phyloP scores from a whole-genome alignment of 1,139 yeast genomes.

The Saccharomyces hybrid region DNA sequence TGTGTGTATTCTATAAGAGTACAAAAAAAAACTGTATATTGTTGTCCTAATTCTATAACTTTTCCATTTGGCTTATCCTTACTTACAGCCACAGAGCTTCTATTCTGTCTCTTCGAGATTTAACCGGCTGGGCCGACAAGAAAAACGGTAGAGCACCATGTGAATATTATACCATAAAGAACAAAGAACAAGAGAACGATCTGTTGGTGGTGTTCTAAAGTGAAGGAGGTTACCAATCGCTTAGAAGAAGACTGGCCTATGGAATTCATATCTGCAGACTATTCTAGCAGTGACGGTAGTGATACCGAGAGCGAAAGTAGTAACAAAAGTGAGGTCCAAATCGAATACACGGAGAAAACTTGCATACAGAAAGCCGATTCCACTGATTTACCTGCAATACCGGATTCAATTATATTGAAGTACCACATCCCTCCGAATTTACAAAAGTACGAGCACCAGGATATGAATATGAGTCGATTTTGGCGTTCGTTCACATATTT shows the following conservation, averaged over 20 bases:
- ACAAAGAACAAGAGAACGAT: not conserved
- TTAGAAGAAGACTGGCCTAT: constrained; percentile 1
- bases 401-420: constrained; percentile 14
- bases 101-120: not conserved
- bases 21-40: not conserved
- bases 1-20: not conserved
- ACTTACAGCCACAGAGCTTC: not conserved
- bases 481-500: constrained; percentile 14
- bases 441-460: not conserved
- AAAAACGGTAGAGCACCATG: not conserved
- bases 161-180: not conserved
- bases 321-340: not conserved
- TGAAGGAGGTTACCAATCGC: not conserved
- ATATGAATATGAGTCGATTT: constrained; percentile 4
- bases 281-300: constrained; percentile 11
- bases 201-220: not conserved
- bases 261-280: constrained; percentile 11
- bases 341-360: not conserved
- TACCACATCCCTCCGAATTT: constrained; percentile 14
- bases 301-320: constrained; percentile 9
- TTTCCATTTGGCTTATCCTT: not conserved
- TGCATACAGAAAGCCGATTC: not conserved
- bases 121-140: not conserved
- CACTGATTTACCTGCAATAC: constrained; percentile 9
- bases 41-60: not conserved